Conservation (phyloP, 1,284 basidiomycete species). For the Apiotrichum brassicae region DNA sequence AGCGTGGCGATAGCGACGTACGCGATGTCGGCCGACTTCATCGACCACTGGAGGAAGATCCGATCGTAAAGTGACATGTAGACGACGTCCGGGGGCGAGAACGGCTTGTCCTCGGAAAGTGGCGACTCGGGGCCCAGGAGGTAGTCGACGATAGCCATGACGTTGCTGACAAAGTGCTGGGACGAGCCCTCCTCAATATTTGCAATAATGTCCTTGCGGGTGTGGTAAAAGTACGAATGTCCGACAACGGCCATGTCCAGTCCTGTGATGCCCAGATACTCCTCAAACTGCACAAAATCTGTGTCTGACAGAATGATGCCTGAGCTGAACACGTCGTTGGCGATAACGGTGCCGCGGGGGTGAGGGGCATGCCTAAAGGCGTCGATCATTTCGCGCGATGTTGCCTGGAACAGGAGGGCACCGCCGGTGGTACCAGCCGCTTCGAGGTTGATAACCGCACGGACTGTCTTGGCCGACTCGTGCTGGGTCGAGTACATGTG, state of each 20-base stretch:
- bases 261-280: conserved; percentile 81
- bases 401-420: conserved; percentile 93
- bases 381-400: conserved; percentile 85
- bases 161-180: conserved; percentile 89
- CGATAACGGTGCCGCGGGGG: conserved; percentile 84
- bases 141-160: conserved; percentile 71
- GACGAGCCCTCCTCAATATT: conserved; percentile 35
- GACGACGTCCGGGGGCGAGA: conserved; percentile 48
- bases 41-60: conserved; percentile 65
- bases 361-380: conserved; percentile 80
- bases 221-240: conserved; percentile 84
- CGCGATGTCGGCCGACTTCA: conserved; percentile 61
- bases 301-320: conserved; percentile 89
- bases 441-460: conserved; percentile 55
- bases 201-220: conserved; percentile 54
- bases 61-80: conserved; percentile 68
- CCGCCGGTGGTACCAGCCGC: conserved; percentile 84
- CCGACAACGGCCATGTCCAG: conserved; percentile 90
- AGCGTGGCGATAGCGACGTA: conserved; percentile 53
- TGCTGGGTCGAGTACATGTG: conserved; percentile 89
- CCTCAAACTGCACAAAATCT: conserved; percentile 88
- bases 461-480: conserved; percentile 65
- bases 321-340: conserved; percentile 89
- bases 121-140: conserved; percentile 54
- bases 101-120: conserved; percentile 27